phyloP scores from a whole-genome alignment of 495 filamentous ascomycete genomes.

The Antarctomyces pellizariae region DNA sequence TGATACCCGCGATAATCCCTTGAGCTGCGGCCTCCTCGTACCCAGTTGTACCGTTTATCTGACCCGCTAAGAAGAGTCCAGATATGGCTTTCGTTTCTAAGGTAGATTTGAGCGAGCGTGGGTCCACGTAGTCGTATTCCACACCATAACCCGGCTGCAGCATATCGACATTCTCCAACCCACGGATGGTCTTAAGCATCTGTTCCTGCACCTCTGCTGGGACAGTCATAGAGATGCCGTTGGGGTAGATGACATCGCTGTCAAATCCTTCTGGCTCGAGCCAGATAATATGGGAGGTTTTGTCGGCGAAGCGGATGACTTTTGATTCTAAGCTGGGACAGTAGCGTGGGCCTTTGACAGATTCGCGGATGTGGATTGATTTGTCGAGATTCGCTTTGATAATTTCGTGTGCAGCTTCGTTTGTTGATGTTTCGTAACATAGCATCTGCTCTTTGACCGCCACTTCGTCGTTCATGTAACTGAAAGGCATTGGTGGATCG shows the following conservation, averaged over 20 bases:
- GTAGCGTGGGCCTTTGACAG: slow-evolving; percentile 81
- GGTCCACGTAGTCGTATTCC: slow-evolving; percentile 97
- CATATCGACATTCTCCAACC: slow-evolving; percentile 80
- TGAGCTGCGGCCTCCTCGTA: slow-evolving; percentile 96
- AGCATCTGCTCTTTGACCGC: slow-evolving; percentile 56
- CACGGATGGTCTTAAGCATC: slow-evolving; percentile 61
- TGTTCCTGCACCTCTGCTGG: slow-evolving; percentile 65
- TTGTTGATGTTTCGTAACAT: slow-evolving; percentile 71
- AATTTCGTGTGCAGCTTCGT: slow-evolving; percentile 58
- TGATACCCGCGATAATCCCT: slow-evolving; percentile 79
- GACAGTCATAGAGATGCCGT: slow-evolving; percentile 91
- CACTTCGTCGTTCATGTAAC: slow-evolving; percentile 61
- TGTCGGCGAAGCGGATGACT: slow-evolving; percentile 64
- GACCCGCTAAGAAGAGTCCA: slow-evolving; percentile 81
- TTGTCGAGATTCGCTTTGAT: slow-evolving; percentile 73
- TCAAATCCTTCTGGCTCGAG: slow-evolving; percentile 91
- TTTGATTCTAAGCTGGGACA: slow-evolving; percentile 93
- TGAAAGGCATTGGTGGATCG: slow-evolving; percentile 72
- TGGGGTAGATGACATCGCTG: slow-evolving; percentile 81
- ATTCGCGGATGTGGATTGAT: slow-evolving; percentile 87
- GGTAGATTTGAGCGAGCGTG: slow-evolving; percentile 60
- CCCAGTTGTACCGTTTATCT: slow-evolving; percentile 95
- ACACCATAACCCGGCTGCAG: slow-evolving; percentile 93
- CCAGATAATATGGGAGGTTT: slow-evolving; percentile 73
- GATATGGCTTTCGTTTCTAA: slow-evolving; percentile 83